Conservation (phyloP, 352 stramenopile genomes). For the Phytopythium kandeliae region DNA sequence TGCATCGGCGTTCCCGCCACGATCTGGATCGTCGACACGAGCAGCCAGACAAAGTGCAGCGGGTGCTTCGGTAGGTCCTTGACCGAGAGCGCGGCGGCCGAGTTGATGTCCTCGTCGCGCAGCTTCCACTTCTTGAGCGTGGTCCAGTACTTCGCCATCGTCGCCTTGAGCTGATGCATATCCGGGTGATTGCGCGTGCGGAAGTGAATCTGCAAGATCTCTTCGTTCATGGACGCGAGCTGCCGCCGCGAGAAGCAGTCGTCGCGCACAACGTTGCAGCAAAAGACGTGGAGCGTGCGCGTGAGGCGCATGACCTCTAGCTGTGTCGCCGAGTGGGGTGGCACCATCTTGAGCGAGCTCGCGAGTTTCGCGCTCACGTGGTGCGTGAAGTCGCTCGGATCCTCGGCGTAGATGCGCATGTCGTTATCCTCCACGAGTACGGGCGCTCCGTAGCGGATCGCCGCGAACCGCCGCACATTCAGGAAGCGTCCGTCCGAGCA, state of each 20-base stretch:
- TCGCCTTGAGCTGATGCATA: conserved; percentile 61
- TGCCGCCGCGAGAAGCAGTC: conserved; percentile 68
- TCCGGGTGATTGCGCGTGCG: conserved; percentile 63
- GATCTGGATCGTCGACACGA: conserved; percentile 34
- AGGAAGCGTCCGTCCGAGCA: conserved; percentile 43
- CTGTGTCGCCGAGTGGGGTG: conserved; percentile 44
- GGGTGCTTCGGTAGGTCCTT: conserved; percentile 35
- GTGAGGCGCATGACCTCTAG: conserved; percentile 64
- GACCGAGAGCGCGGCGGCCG: conserved; percentile 31
- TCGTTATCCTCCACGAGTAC: conserved; percentile 58
- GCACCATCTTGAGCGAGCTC: conserved; percentile 54
- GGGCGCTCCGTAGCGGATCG: conserved; percentile 54
- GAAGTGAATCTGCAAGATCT: conserved; percentile 76
- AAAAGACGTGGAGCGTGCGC: conserved; percentile 67
- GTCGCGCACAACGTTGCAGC: conserved; percentile 54
- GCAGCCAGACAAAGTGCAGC: conserved; percentile 37
- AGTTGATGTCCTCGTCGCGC: conserved; percentile 67
- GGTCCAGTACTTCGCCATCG: conserved; percentile 54
- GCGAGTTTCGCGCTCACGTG: conserved; percentile 49
- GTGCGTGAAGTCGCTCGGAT: conserved; percentile 59
- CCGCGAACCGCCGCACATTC: conserved; percentile 41
- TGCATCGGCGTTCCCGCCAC: conserved; percentile 30
- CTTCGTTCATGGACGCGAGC: conserved; percentile 76
- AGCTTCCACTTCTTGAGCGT: conserved; percentile 60
- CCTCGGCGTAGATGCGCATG: conserved; percentile 49